Percentiles rank a stretch among this genome's conserved stretches.
Conservation (phyloP, 106 monocot species). For the Dendrobium catenatum region DNA sequence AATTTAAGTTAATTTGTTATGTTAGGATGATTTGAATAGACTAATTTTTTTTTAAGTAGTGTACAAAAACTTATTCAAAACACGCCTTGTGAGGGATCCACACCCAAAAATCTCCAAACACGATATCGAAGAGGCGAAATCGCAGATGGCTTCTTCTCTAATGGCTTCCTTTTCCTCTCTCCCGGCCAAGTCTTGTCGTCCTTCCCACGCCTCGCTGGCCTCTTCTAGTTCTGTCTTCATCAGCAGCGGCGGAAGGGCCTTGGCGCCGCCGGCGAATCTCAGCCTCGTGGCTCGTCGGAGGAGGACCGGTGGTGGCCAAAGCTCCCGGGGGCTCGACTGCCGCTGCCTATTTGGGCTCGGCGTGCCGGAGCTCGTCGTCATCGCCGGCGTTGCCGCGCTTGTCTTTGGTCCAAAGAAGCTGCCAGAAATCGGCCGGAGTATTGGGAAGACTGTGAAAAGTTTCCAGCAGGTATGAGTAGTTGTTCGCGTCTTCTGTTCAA, state of each 20-base stretch:
- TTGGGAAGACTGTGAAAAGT: constrained; percentile 94
- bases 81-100: too few species aligned
- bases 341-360: constrained; percentile 89
- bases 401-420: constrained; percentile 91
- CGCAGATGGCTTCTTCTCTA: constrained; percentile 26
- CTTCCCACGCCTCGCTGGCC: constrained; percentile 11
- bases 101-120: neutral
- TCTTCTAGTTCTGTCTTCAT: constrained; percentile 21
- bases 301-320: neutral
- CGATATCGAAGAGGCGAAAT: neutral
- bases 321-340: constrained; percentile 25
- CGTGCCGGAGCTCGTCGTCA: constrained; percentile 90
- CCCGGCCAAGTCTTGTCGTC: constrained; percentile 4
- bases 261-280: neutral
- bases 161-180: constrained; percentile 7
- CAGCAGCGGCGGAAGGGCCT: neutral
- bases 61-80: too few species aligned
- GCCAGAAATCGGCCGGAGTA: constrained; percentile 78
- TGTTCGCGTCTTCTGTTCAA: neutral
- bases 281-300: neutral
- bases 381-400: constrained; percentile 88
- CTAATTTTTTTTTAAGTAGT: too few species aligned
- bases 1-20: too few species aligned
- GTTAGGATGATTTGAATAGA: too few species aligned
- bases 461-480: constrained; percentile 67